These are phyloP conservation scores for Neurospora sp. DNA, from an alignment of 495 filamentous ascomycete genomes.

Conservation along the genomic window DNA sequence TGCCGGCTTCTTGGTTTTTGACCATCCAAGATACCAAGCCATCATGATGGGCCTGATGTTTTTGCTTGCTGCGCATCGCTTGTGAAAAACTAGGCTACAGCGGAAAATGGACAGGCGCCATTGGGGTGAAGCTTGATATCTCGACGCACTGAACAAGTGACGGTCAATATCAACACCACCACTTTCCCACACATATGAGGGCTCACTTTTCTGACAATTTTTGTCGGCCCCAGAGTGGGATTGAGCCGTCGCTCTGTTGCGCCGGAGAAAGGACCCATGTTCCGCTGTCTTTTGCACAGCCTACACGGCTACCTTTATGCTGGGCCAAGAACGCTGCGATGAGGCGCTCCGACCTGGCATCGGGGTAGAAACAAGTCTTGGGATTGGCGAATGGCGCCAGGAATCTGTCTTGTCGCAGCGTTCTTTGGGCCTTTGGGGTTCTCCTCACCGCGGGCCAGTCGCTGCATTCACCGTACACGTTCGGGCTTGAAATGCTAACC, in stretches of 20 bases:
- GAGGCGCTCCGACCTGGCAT: neutral
- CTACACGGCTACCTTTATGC: neutral
- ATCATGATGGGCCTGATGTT: neutral
- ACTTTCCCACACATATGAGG: neutral
- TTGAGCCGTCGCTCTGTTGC: neutral
- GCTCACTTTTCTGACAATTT: neutral
- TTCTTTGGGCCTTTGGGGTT: neutral
- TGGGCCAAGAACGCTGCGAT: neutral
- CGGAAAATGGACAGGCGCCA: neutral
- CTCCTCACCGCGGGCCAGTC: neutral
- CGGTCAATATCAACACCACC: neutral
- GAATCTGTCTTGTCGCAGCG: neutral
- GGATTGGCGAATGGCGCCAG: neutral
- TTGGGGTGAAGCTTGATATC: neutral
- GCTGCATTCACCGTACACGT: neutral
- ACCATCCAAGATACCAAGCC: neutral
- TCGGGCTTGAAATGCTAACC: neutral
- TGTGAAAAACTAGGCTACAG: neutral
- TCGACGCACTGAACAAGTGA: neutral
- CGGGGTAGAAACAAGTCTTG: neutral
- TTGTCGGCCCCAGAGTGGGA: neutral
- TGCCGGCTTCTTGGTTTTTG: neutral
- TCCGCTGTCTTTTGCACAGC: neutral
- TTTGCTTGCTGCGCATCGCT: neutral
- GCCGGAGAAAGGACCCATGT: neutral